A percentile compares a stretch with the other conserved stretches of the same genome.
Conservation (phyloP, 805 yeast species). For the Metschnikowia lochheadii region DNA sequence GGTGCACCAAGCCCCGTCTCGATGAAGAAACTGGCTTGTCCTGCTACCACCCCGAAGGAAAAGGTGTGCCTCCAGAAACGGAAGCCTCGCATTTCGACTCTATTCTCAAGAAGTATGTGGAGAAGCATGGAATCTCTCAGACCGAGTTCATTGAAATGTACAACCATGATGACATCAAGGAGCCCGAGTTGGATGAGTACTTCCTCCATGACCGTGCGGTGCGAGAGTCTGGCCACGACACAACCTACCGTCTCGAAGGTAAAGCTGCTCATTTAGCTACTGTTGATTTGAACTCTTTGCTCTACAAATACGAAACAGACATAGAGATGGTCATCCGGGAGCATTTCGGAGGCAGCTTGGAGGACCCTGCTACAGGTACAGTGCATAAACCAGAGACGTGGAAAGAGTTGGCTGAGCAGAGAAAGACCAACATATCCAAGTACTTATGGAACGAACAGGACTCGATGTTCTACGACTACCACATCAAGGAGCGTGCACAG, state of each 20-base stretch:
- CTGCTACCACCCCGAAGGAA: constrained; percentile 84
- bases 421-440: constrained; percentile 56
- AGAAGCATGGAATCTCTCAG: constrained; percentile 53
- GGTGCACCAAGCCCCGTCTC: constrained; percentile 72
- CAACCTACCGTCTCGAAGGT: constrained; percentile 86
- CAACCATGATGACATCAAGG: constrained; percentile 59
- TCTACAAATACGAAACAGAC: constrained; percentile 87
- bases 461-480: constrained; percentile 81
- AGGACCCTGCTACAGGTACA: constrained; percentile 19
- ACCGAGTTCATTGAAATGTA: constrained; percentile 63
- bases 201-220: constrained; percentile 91
- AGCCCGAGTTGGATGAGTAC: constrained; percentile 83
- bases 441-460: constrained; percentile 81
- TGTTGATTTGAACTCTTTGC: constrained; percentile 77
- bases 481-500: constrained; percentile 52
- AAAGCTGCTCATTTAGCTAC: constrained; percentile 87
- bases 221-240: constrained; percentile 95
- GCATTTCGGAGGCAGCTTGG: constrained; percentile 50
- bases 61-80: constrained; percentile 96
- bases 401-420: constrained; percentile 50
- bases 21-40: constrained; percentile 77
- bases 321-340: constrained; percentile 61
- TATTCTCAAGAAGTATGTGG: constrained; percentile 62
- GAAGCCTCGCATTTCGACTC: constrained; percentile 83
- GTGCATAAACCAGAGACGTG: constrained; percentile 53